Percentiles rank a stretch among this genome's conserved stretches.
Evolutionary conservation across 106 monocot genomes (phyloP).

Genomic region (Apostasia shenzhenica): DNA sequence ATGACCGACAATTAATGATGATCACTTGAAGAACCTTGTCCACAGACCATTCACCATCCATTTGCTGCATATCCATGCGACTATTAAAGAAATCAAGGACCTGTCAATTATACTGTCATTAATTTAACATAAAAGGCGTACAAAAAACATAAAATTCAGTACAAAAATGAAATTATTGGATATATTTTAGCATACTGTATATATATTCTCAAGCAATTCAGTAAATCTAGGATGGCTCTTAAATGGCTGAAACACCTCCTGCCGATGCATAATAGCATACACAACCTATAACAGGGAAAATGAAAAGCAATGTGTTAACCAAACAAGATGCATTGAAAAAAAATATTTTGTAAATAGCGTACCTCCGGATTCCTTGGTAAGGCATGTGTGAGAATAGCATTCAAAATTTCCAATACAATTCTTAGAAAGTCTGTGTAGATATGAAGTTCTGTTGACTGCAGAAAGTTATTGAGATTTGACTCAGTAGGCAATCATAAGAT

Average conservation of each 20-base stretch:
- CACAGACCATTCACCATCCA: conserved; percentile 87
- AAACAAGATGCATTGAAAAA: background rate
- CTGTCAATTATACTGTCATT: conserved; percentile 18
- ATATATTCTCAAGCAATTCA: conserved; percentile 92
- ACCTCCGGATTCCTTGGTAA: conserved; percentile 95
- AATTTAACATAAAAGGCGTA: background rate
- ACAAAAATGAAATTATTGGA: background rate
- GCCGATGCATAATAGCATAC: conserved; percentile 93
- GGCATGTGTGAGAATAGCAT: conserved; percentile 90
- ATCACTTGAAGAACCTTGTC: conserved; percentile 84
- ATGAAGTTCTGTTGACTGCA: conserved; percentile 94
- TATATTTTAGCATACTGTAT: conserved; percentile 40
- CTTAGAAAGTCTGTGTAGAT: conserved; percentile 90
- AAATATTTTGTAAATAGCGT: background rate
- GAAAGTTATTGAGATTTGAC: background rate
- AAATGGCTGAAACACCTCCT: conserved; percentile 90
- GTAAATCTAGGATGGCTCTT: conserved; percentile 90
- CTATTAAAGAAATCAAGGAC: conserved; percentile 98
- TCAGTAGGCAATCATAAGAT: conserved; percentile 15
- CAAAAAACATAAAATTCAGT: background rate
- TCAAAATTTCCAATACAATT: conserved; percentile 89
- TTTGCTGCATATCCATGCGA: conserved; percentile 81
- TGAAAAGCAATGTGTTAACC: background rate
- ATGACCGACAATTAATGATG: conserved; percentile 82
- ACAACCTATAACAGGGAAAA: conserved; percentile 53